Base-by-base conservation (phyloP, 2,329 filamentous ascomycete species). In the Mollisia scopiformis region DNA sequence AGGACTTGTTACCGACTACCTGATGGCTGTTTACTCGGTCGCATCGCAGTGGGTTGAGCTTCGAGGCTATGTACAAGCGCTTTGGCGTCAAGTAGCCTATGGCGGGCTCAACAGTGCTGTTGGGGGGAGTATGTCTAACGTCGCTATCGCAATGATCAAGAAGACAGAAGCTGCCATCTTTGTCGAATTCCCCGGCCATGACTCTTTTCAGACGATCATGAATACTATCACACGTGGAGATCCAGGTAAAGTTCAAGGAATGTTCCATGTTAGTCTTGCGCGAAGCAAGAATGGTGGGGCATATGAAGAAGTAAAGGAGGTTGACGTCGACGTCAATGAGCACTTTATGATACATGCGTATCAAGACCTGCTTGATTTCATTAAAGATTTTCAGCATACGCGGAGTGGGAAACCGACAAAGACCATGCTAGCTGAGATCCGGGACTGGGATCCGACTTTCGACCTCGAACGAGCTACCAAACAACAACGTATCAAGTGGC, bases 331-430 rank as follows among this genome's bases (percentile, higher is more conserved):
- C 41, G 61, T 79, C 31, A 76, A 75, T 53, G 80, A 84, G 60
- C 72, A 79, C 27, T 74, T 80, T 41, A 64, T 81, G 39, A 68
- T 79, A 11, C 59, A 82, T 53, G 61, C 76, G 1, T 82, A 80
- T 65, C 63, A 67, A 3, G 74, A 78, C 50, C 71, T 84, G 1
- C 23, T 78, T 8, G 77, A 78, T 27, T 84, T 83, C 50, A 63
- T 81, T 7, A 63, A 55, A 2, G 80, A 83, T 62, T 83, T 77
- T 49, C 77, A 78, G 58, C 73, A 75, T 54, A 80, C 72, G 7
- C 72, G 77, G 3, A 79, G 67, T 31, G 80, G 81, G 3, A 80
- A 77, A 55, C 80, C 80, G 1, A 82, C 79, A 0, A 79, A 79
- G 58, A 61, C 65, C 2, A 79, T 82, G 76, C 68, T 76, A 6